phyloP scores from a whole-genome alignment of 1,284 basidiomycete species.

The Coniferiporia weirii region DNA sequence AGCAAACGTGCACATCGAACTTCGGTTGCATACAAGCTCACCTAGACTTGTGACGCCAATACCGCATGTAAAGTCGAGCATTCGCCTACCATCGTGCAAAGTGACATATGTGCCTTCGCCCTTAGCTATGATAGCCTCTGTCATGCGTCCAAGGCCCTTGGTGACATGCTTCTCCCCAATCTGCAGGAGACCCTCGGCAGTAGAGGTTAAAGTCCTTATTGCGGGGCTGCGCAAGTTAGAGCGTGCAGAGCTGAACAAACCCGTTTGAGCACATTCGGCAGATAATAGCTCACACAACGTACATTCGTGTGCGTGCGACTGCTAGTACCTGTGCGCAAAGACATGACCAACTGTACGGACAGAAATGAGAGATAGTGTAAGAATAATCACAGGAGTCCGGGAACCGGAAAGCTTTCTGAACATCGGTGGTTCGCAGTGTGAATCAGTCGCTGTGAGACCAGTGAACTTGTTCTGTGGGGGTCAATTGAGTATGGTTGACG shows the following conservation, averaged over 20 bases:
- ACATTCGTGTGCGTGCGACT: background rate
- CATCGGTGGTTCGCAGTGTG: no score
- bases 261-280: no score
- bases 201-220: slow-evolving; percentile 12
- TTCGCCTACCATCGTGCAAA: slow-evolving; percentile 62
- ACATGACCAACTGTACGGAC: background rate
- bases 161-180: slow-evolving; percentile 67
- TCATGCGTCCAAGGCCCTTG: slow-evolving; percentile 60
- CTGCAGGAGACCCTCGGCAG: slow-evolving; percentile 23
- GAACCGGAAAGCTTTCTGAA: background rate
- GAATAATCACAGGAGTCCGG: background rate
- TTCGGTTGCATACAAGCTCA: slow-evolving; percentile 29
- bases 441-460: no score
- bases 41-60: slow-evolving; percentile 81
- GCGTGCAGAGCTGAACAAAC: no score
- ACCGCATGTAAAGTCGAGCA: slow-evolving; percentile 84
- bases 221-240: no score
- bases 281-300: no score
- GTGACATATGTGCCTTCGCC: slow-evolving; percentile 75
- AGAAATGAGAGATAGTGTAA: background rate
- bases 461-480: no score
- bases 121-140: slow-evolving; percentile 70
- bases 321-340: background rate
- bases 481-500: no score
- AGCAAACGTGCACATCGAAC: slow-evolving; percentile 2